These are phyloP conservation scores for Stenogyne calaminthoides DNA, from an alignment of 305 asterid species.

Conservation along the genomic window DNA sequence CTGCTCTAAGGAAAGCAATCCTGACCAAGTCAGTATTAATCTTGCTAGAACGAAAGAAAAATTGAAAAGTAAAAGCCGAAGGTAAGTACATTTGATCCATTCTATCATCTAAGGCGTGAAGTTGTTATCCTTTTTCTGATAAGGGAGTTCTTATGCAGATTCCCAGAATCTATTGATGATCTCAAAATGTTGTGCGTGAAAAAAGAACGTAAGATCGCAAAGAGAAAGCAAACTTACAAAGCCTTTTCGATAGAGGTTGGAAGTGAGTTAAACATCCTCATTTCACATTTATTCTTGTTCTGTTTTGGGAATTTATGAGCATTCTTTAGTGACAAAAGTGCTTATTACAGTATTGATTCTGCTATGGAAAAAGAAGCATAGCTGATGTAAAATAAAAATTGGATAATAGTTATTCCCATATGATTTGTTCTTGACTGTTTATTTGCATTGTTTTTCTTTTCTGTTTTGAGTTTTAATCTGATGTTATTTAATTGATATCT, in stretches of 20 bases:
- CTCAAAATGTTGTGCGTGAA: slow-evolving; percentile 63
- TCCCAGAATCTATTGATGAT: slow-evolving; percentile 82
- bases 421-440: slow-evolving; percentile 15
- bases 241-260: slow-evolving; percentile 67
- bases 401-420: neutral
- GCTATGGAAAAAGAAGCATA: slow-evolving; percentile 15
- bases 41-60: slow-evolving; percentile 56
- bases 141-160: no score
- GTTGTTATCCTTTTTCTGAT: slow-evolving; percentile 25
- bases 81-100: slow-evolving; percentile 50
- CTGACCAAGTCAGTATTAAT: slow-evolving; percentile 72
- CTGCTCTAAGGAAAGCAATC: slow-evolving; percentile 57
- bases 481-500: no score
- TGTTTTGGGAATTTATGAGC: neutral
- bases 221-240: slow-evolving; percentile 63
- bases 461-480: neutral
- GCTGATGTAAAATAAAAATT: slow-evolving; percentile 5
- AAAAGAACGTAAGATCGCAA: slow-evolving; percentile 70
- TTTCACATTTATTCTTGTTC: slow-evolving; percentile 19
- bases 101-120: neutral
- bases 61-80: slow-evolving; percentile 75
- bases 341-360: slow-evolving; percentile 11
- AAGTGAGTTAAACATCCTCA: slow-evolving; percentile 53
- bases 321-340: slow-evolving; percentile 2
- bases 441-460: neutral